A percentile compares a stretch with the other conserved stretches of the same genome.
Conservation (phyloP, 2,329 filamentous ascomycete genomes). For the Botryotinia narcissicola region DNA sequence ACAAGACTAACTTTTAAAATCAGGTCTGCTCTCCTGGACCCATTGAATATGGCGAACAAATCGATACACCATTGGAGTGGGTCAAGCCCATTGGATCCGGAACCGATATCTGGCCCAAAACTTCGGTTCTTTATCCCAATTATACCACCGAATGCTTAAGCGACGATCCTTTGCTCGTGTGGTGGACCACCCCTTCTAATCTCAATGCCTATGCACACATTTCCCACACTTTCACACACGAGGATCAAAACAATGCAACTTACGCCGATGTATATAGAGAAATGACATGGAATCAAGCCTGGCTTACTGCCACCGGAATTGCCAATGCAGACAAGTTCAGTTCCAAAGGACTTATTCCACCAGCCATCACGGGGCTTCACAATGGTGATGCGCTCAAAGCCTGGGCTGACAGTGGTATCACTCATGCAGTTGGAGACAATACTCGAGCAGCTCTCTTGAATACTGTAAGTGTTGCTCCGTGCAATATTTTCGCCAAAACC, state of each 20-base stretch:
- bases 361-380: conserved; percentile 61
- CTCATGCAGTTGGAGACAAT: conserved; percentile 62
- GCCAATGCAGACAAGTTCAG: conserved; percentile 49
- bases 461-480: conserved; percentile 41
- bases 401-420: conserved; percentile 59
- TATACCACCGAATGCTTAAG: conserved; percentile 44
- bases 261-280: conserved; percentile 56
- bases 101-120: conserved; percentile 47
- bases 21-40: conserved; percentile 31
- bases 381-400: conserved; percentile 61
- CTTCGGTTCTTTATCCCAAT: conserved; percentile 28
- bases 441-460: conserved; percentile 56
- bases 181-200: conserved; percentile 52
- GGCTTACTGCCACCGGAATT: conserved; percentile 54
- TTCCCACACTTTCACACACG: conserved; percentile 63
- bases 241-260: conserved; percentile 58
- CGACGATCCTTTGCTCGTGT: conserved; percentile 51
- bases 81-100: conserved; percentile 50
- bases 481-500: not conserved
- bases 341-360: conserved; percentile 55
- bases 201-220: conserved; percentile 55
- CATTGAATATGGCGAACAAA: conserved; percentile 47
- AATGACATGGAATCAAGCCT: conserved; percentile 59
- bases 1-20: not conserved
- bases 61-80: conserved; percentile 47